These are phyloP conservation scores for Filosporella fistucella DNA, from an alignment of 495 filamentous ascomycete species.

Conservation along the genomic window DNA sequence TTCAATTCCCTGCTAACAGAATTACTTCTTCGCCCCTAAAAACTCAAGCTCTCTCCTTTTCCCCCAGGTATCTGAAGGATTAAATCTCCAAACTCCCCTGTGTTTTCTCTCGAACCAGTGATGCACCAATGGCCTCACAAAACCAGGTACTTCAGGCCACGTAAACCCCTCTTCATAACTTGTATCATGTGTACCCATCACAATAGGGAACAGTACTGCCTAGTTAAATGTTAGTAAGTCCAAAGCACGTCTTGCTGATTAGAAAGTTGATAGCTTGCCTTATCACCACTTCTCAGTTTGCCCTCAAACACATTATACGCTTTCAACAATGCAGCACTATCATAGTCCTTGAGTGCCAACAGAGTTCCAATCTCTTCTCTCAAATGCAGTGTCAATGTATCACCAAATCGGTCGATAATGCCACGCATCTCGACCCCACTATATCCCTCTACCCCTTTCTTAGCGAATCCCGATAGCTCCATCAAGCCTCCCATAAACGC, in stretches of 20 bases:
- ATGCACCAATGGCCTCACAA: not conserved
- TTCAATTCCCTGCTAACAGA: too few species aligned
- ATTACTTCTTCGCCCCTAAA: too few species aligned
- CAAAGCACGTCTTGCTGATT: too few species aligned
- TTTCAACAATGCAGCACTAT: constrained; percentile 32
- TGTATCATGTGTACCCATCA: constrained; percentile 1
- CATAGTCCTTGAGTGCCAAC: constrained; percentile 20
- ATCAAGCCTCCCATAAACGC: constrained; percentile 35
- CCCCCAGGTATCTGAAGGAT: constrained; percentile 5
- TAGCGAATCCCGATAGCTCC: constrained; percentile 29
- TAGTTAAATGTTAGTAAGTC: not conserved
- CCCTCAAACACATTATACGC: constrained; percentile 56
- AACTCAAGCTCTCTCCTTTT: constrained; percentile 1
- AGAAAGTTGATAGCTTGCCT: too few species aligned
- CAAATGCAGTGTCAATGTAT: constrained; percentile 30
- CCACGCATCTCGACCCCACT: constrained; percentile 27
- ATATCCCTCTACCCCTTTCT: constrained; percentile 11
- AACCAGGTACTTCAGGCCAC: constrained; percentile 6
- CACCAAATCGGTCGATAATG: constrained; percentile 34
- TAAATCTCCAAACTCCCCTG: constrained; percentile 3
- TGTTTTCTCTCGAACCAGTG: constrained; percentile 8
- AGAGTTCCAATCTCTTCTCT: constrained; percentile 34
- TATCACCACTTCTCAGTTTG: constrained; percentile 15
- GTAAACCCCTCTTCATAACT: constrained; percentile 1
- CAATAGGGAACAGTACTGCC: constrained; percentile 2